Evolutionary conservation across 148 eudicot genomes (phyloP), one percentile per base, ranked within the genome.

Genomic region (Mesembryanthemum crystallinum): DNA sequence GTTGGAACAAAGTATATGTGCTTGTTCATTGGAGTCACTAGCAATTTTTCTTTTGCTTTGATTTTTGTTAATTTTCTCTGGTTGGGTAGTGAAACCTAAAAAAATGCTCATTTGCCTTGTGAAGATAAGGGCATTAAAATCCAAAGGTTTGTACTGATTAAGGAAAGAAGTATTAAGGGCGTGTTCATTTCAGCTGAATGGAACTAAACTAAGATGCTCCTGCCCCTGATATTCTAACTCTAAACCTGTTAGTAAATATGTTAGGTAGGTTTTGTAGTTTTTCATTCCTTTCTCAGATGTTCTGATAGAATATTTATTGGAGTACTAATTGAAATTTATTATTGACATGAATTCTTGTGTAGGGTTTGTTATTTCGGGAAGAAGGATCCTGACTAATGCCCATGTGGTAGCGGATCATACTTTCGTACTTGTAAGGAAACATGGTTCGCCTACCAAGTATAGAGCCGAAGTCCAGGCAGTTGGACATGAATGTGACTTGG

Each of bases 401-500:
- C 98, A 95, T 77, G 97, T 92, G 32, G 94, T 95, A 77, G 98
- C 97, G 67, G 96, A 95, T 90, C 85, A 92, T 78, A 92, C 96
- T 9, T 90, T 90, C 86, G 96, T 92, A n/a, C 94, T 92, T 33
- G 92, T 95, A 35, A 87, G 98, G 85, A 95, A 95, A 83, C 98
- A 92, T 77, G 98, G 98, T 27, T 95, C 92, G 60, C 94, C 97
- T 57, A 86, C 87, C 64, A 95, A 95, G 86, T 89, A 95, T 70
- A 86, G 87, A 80, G 98, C 98, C n/a, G 89, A 89, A 80, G 89
- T 95, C 28, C 87, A 85, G 71, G 98, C 98, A 18, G 86, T 95
- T 73, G 98, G 98, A 65, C 98, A 95, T 84, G 98, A 95, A 80
- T 95, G 98, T 83, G 97, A 95, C 83, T 82, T 95, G 87, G 98